Evolutionary conservation across 352 stramenopile species (phyloP), one percentile per base, ranked within the genome.

Genomic region (Peronospora tabacina): DNA sequence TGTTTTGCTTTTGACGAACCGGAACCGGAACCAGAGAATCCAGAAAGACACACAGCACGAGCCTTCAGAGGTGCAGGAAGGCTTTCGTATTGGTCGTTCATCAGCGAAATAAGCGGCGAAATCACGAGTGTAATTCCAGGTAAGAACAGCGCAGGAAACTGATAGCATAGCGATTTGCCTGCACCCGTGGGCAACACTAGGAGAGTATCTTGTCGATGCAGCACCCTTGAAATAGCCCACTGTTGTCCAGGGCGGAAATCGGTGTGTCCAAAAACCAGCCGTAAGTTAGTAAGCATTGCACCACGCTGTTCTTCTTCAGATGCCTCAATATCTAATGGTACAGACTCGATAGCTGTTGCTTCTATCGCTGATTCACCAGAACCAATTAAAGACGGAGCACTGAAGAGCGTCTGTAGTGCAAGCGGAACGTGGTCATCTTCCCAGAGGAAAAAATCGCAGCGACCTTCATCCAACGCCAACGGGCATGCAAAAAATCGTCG

Each of bases 81-180:
- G 38, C 75, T 85, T 38, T 82, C 48, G 38, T 96, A 75, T 56
- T 97, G 90, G 52, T 97, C 90, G 47, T 95, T 85, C 82, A 98
- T 97, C 29, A 98, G 72, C 19, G 89, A 87, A 20, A 97, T 85
- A 7, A 97, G 70, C 8, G 93, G 93, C 6, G 85, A 96, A 15
- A 98, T 85, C 5, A 98, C 90, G 32, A 98, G 59, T 2, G 88
- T 96, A 5, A 97, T 68, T 7, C 93, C 92, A 2, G 77, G 70
- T 5, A 90, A 62, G 43, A 93, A 88, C 13, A 90, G 49, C 7
- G 77, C 77, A 3, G 75, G 96, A 16, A 98, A 82, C 42, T 98
- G 95, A 63, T 99, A 99, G 55, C 93, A 98, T 2, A 99, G 74
- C 29, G 89, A 98, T 66, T 99, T 99, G 52, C 97, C 97, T 16